Conservation (phyloP, 2,329 filamentous ascomycete genomes). For the Tympanopsis confertula region DNA sequence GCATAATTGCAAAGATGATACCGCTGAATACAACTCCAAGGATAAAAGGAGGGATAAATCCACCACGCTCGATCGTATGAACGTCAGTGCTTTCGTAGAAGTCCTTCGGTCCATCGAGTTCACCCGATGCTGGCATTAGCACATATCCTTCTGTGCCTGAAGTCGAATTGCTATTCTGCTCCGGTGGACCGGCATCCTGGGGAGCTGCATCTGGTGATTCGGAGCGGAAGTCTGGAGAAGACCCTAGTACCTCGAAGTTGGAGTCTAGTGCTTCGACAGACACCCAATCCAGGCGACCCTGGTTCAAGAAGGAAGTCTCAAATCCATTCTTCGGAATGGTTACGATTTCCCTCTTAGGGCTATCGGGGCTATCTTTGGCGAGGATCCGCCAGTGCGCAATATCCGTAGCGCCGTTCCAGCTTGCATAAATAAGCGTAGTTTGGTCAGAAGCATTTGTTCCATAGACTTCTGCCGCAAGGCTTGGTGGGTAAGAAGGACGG, state of each 20-base stretch:
- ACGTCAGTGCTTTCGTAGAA: no score
- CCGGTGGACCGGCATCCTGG: no score
- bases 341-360: constrained; percentile 5
- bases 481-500: constrained; percentile 15
- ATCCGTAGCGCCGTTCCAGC: constrained; percentile 23
- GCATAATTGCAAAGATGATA: no score
- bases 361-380: constrained; percentile 10
- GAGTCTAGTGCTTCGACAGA: neutral
- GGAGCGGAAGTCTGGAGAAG: neutral
- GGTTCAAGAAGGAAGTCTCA: constrained; percentile 7
- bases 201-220: neutral
- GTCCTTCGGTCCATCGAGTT: no score
- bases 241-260: neutral
- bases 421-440: constrained; percentile 17
- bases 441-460: constrained; percentile 12
- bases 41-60: no score
- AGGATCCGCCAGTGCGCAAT: constrained; percentile 19
- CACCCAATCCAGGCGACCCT: constrained; percentile 17
- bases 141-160: no score
- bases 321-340: constrained; percentile 3
- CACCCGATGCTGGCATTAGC: no score
- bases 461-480: constrained; percentile 13
- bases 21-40: no score
- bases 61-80: no score
- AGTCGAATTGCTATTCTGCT: no score